Base-by-base conservation (phyloP, 352 stramenopile genomes). In the Globisporangium orthogonon region DNA sequence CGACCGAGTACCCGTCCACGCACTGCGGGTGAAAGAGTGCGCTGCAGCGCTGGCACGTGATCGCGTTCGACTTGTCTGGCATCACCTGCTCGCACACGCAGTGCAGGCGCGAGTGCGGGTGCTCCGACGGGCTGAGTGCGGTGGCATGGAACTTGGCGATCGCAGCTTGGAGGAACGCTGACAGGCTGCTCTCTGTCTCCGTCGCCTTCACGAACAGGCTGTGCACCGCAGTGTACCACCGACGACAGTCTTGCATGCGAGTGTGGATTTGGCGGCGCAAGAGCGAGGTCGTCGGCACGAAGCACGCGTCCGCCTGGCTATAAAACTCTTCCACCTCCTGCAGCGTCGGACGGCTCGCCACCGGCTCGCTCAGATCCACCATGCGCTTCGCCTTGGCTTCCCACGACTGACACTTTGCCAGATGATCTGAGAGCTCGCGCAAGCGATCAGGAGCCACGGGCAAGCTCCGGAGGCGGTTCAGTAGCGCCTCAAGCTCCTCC, bases 51-150 rank as follows among this genome's bases (percentile, higher is more conserved):
- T 68, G 61, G 54, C 83, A 94, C 17, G 69, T 57, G 18, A 87
- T 56, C 28, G 84, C 61, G 9, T 67, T 69, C 4, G 76, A 65
- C n/a, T 72, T 64, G 13, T 86, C 74, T 45, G 58, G 80, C 39
- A 86, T 58, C 18, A 89, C 68, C 54, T 94, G 84, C 15, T 89
- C 63, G 43, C 84, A 92, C 2, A 92, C 69, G 51, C 84, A 94
- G 44, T 85, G 69, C 47, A 89, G 18, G 7, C 62, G 63, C 23
- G 58, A 71, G 47, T 72, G 65, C 31, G 52, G 37, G 31, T 59
- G 73, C 10, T 73, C 37, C 11, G 46, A 44, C 45, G 41, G 60
- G 53, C 52, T 49, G 28, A 23, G 23, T 23, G 23, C 23, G 23
- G 23, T 23, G 23, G 23, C 23, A 23, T 63, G 40, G 39, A 54